A percentile compares a stretch with the other conserved stretches of the same genome.
Evolutionary conservation across 345 rosid species (phyloP).

Genomic region (Turritis glabra): DNA sequence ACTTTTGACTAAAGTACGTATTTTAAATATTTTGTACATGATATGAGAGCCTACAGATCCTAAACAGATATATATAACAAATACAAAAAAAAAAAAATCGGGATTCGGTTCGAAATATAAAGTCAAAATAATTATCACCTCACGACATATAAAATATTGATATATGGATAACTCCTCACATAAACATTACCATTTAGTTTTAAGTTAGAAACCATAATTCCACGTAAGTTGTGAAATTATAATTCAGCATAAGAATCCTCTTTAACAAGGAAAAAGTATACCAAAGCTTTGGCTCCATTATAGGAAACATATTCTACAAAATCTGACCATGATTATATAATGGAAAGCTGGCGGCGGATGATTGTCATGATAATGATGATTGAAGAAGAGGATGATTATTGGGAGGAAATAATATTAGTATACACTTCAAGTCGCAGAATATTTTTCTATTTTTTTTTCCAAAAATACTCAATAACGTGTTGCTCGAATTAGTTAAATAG

Average conservation of each 20-base stretch:
- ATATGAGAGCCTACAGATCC: too few relatives aligned
- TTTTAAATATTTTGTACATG: too few relatives aligned
- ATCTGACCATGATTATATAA: not conserved
- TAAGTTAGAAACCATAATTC: not conserved
- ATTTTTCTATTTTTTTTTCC: too few relatives aligned
- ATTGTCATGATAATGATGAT: not conserved
- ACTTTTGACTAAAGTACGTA: too few relatives aligned
- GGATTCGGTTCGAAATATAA: too few relatives aligned
- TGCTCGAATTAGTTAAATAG: not conserved
- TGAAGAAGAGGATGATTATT: too few relatives aligned
- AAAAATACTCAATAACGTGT: not conserved
- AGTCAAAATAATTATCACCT: too few relatives aligned
- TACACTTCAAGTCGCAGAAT: not conserved
- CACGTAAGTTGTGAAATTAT: not conserved
- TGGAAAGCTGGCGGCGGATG: not conserved
- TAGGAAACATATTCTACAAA: not conserved
- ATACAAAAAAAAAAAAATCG: too few relatives aligned
- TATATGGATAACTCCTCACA: too few relatives aligned
- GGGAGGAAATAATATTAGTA: not conserved
- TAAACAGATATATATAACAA: too few relatives aligned
- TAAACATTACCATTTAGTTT: too few relatives aligned
- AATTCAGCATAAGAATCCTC: not conserved
- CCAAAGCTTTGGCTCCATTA: not conserved
- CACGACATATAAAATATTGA: too few relatives aligned
- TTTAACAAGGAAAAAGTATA: not conserved